Base-by-base conservation (phyloP, 2,329 filamentous ascomycete species). In the Aureobasidium namibiae region DNA sequence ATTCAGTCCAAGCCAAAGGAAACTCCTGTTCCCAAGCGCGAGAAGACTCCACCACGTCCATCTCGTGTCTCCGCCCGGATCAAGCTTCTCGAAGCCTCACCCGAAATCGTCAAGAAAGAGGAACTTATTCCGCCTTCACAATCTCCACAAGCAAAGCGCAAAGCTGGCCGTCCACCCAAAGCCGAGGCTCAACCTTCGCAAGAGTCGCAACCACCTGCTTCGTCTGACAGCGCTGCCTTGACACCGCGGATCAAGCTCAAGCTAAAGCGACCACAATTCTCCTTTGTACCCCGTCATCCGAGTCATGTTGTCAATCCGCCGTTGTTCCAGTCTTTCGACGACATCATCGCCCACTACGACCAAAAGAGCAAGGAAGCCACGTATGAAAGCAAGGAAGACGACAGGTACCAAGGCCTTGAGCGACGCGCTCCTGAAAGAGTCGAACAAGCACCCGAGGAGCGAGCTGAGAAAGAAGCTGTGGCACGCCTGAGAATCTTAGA, bases 401-500 rank as follows among this genome's bases (percentile, higher is more conserved):
- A 61, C n/a, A 41, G 57, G 10, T 59, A 41, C n/a, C 56, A 61
- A 45, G 81, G 78, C 0, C 76, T 60, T 14, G 62, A 61, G n/a
- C 38, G 49, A 18, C 78, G 1, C 70, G 72, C 16, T 82, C 82
- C 64, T 14, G 58, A 72, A 42, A 86, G 84, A 1, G 77, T 84
- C 11, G 83, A 87, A 56, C 79, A 82, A 23, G 50, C 53, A 26
- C 50, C 58, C 10, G 62, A 61, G 24, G 57, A 63, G 34, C 21
- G 60, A 67, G 85, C 86, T 1, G 70, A 75, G 45, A 79, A 81
- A 56, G 91, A 96, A 72, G 91, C 90, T 1, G 74, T 75, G 16
- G 74, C 84, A n/a, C 82, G 94, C 18, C 65, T 84, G 60, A 82
- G 83, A 33, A 84, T 96, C 29, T 83, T 91, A 64, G 76, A 84